A percentile compares a stretch with the other conserved stretches of the same genome.
Evolutionary conservation across 148 eudicot species (phyloP).

Genomic region (Vaccinium corymbosum): DNA sequence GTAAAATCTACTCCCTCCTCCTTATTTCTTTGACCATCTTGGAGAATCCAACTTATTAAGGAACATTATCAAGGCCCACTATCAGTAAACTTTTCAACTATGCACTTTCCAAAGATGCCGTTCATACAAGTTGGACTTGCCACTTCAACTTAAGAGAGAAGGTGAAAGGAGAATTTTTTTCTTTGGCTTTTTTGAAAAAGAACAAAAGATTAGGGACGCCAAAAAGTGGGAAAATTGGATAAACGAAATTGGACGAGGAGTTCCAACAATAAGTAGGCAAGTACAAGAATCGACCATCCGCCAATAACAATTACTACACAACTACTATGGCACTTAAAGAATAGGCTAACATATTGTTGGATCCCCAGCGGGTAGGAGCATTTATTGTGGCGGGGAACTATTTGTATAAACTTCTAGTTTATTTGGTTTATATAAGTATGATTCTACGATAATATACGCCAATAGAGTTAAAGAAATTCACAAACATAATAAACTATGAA

Average conservation of each 20-base stretch:
- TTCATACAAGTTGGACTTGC: neutral
- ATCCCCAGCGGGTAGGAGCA: neutral
- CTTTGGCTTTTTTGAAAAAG: neutral
- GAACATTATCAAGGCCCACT: neutral
- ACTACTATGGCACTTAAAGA: neutral
- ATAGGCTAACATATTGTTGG: neutral
- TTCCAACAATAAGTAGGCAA: neutral
- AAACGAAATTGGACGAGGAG: neutral
- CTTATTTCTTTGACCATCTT: neutral
- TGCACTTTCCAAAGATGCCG: neutral
- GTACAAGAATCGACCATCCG: neutral
- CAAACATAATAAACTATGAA: neutral
- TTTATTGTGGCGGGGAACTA: neutral
- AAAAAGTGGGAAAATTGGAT: neutral
- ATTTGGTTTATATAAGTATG: neutral
- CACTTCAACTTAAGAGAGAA: neutral
- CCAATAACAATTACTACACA: neutral
- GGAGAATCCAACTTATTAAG: neutral
- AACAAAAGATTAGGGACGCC: neutral
- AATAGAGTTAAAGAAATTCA: neutral
- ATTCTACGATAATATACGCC: neutral
- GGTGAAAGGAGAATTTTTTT: neutral
- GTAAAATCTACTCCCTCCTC: neutral
- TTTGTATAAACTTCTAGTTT: neutral
- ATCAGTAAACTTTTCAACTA: neutral